Evolutionary conservation across 1,284 basidiomycete genomes (phyloP).

Genomic region (Trichosporon inkin): DNA sequence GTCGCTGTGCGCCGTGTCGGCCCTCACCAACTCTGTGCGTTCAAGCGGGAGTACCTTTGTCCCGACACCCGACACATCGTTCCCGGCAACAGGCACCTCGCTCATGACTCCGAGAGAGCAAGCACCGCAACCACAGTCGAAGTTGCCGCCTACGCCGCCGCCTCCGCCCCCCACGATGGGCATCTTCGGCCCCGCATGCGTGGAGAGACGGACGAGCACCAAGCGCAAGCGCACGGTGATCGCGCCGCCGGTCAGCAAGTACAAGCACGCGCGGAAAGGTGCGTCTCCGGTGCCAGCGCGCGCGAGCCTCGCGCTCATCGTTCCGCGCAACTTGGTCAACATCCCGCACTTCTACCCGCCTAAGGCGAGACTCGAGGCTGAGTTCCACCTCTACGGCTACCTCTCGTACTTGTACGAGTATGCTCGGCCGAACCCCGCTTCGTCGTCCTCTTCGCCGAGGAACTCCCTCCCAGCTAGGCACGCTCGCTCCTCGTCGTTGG

Average conservation of each 20-base stretch:
- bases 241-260: neutral
- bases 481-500: neutral
- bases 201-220: neutral
- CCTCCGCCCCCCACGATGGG: too few relatives aligned
- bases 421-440: neutral
- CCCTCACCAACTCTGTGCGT: too few relatives aligned
- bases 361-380: neutral
- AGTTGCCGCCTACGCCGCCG: too few relatives aligned
- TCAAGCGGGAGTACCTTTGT: too few relatives aligned
- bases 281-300: neutral
- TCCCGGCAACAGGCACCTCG: too few relatives aligned
- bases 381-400: neutral
- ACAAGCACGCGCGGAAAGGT: neutral
- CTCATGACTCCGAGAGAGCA: too few relatives aligned
- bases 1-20: too few relatives aligned
- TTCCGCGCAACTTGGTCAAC: neutral
- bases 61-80: too few relatives aligned
- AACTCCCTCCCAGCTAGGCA: neutral
- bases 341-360: neutral
- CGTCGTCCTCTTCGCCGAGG: neutral
- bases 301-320: neutral
- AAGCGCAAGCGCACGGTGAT: neutral
- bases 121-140: too few relatives aligned
- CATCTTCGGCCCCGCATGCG: neutral
- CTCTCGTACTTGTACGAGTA: neutral